These are phyloP conservation scores for Sequoiadendron giganteum DNA, from an alignment of 75 land plant genomes.

Conservation along the genomic window DNA sequence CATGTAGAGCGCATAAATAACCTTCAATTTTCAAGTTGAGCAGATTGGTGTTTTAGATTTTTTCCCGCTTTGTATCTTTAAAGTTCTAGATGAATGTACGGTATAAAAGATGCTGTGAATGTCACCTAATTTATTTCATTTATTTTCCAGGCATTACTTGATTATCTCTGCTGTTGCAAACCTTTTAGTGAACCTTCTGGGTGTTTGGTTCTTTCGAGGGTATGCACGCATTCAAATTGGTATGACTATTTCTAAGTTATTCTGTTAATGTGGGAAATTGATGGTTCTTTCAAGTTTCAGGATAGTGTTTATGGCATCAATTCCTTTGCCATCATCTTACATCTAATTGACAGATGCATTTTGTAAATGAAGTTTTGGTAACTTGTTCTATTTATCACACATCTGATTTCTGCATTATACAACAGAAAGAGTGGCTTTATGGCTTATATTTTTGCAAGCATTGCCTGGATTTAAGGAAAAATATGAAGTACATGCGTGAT, in stretches of 20 bases:
- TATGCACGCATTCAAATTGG: slow-evolving; percentile 87
- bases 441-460: neutral
- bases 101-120: neutral
- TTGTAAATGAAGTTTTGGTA: neutral
- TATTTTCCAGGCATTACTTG: slow-evolving; percentile 77
- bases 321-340: neutral
- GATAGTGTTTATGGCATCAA: neutral
- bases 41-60: neutral
- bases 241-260: slow-evolving; percentile 22
- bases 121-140: neutral
- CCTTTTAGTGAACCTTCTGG: slow-evolving; percentile 83
- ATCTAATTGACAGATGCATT: neutral
- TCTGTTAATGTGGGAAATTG: neutral
- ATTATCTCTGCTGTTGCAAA: slow-evolving; percentile 95
- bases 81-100: neutral
- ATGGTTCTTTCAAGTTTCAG: neutral
- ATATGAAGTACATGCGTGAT: neutral
- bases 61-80: neutral
- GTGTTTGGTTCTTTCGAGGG: slow-evolving; percentile 95
- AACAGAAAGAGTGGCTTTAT: neutral
- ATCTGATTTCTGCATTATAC: neutral
- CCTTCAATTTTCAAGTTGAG: neutral
- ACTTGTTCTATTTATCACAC: neutral
- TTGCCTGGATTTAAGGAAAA: neutral
- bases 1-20: neutral